Evolutionary conservation across 345 rosid species (phyloP).

Genomic region (Psidium guajava): DNA sequence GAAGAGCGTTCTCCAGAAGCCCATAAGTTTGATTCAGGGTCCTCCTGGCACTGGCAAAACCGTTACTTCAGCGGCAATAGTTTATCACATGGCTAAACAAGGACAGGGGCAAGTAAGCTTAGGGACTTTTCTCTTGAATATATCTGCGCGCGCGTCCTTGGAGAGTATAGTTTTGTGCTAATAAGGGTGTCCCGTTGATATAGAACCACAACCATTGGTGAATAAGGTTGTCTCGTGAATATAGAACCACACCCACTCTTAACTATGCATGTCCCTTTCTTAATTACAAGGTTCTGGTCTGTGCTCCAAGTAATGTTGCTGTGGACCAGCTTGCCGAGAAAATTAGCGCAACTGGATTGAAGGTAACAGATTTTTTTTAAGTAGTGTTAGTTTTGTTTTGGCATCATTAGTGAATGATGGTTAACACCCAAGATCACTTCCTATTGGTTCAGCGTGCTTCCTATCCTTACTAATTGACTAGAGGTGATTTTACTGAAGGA

Average conservation of each 20-base stretch:
- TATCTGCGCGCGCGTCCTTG: background rate
- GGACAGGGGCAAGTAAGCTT: constrained; percentile 90
- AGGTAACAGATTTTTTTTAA: constrained; percentile 37
- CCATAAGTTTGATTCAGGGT: constrained; percentile 97
- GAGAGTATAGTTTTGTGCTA: background rate
- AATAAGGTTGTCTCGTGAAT: background rate
- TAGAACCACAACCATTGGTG: background rate
- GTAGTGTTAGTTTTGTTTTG: background rate
- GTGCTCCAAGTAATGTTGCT: constrained; percentile 99
- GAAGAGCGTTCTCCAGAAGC: constrained; percentile 96
- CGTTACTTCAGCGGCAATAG: constrained; percentile 98
- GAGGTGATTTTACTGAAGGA: background rate
- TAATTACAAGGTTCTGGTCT: constrained; percentile 63
- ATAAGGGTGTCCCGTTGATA: background rate
- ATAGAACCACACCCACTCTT: background rate
- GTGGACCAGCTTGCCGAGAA: constrained; percentile 98
- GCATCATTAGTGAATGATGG: background rate
- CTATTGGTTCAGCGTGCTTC: background rate
- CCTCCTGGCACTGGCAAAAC: constrained; percentile 99
- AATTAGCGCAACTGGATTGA: constrained; percentile 96
- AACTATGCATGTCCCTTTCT: background rate
- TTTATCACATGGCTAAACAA: constrained; percentile 99
- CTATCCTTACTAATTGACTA: background rate
- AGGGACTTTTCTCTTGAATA: background rate
- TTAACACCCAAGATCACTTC: background rate